These are phyloP conservation scores for Daldinia childiae DNA, from an alignment of 495 filamentous ascomycete genomes.

Conservation along the genomic window DNA sequence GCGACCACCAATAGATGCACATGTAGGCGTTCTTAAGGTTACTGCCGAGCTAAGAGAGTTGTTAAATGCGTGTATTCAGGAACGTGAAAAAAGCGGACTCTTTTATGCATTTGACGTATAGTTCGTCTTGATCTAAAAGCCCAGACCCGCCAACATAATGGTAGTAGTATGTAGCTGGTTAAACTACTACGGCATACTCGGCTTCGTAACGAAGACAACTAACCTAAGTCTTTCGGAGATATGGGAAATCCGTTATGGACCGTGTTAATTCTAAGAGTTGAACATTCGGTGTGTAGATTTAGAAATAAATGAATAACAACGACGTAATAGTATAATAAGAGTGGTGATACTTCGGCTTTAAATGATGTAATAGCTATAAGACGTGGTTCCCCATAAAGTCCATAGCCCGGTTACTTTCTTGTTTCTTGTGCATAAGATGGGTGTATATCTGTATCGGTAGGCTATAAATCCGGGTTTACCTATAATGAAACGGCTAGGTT, in stretches of 20 bases:
- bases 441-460: neutral
- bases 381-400: neutral
- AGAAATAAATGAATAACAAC: neutral
- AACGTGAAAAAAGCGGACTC: conserved; percentile 13
- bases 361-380: conserved; percentile 15
- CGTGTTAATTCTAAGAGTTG: neutral
- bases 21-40: conserved; percentile 8
- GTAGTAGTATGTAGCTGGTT: neutral
- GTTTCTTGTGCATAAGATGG: neutral
- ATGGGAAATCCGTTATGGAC: neutral
- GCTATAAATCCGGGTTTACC: neutral
- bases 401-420: neutral
- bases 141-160: neutral
- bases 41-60: conserved; percentile 31
- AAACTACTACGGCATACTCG: conserved; percentile 1
- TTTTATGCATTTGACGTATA: neutral
- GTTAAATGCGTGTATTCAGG: conserved; percentile 10
- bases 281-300: neutral
- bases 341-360: conserved; percentile 1
- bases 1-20: neutral
- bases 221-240: neutral
- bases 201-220: neutral
- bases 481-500: neutral
- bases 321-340: neutral
- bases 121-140: conserved; percentile 15